Percentiles rank a stretch among this genome's conserved stretches.
Conservation (phyloP, 768 basidiomycete genomes). For the Russula sp. region DNA sequence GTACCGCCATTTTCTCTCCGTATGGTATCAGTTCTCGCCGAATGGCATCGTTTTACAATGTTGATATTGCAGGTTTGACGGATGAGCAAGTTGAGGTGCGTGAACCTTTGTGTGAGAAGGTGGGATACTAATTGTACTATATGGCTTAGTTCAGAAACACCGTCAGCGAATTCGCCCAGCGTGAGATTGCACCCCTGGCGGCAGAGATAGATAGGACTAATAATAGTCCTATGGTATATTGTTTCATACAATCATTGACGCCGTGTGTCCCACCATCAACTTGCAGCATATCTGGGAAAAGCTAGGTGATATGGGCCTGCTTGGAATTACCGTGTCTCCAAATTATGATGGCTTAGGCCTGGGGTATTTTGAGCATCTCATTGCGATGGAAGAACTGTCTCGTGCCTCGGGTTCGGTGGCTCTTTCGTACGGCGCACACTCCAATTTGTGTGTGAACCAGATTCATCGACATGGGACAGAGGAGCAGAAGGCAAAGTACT, state of each 20-base stretch:
- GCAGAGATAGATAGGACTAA: slow-evolving; percentile 85
- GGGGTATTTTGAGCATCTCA: slow-evolving; percentile 83
- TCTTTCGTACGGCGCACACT: slow-evolving; percentile 89
- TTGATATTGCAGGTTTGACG: slow-evolving; percentile 69
- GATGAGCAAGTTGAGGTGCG: slow-evolving; percentile 77
- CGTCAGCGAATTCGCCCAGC: slow-evolving; percentile 73
- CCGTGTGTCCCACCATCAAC: background rate
- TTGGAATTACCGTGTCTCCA: slow-evolving; percentile 80
- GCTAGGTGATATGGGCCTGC: slow-evolving; percentile 87
- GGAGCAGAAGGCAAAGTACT: slow-evolving; percentile 79
- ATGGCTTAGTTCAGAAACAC: slow-evolving; percentile 70
- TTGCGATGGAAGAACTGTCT: slow-evolving; percentile 95
- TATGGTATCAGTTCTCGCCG: slow-evolving; percentile 10
- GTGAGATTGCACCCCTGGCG: slow-evolving; percentile 82
- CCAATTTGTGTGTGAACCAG: slow-evolving; percentile 73
- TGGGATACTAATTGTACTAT: background rate
- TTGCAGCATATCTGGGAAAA: slow-evolving; percentile 83
- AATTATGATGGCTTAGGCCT: slow-evolving; percentile 79
- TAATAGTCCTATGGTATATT: slow-evolving; percentile 66
- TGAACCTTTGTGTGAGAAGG: background rate
- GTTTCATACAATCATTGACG: background rate
- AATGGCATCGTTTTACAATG: slow-evolving; percentile 61
- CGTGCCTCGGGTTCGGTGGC: slow-evolving; percentile 89
- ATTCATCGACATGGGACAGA: slow-evolving; percentile 83
- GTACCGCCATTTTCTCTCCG: background rate